Evolutionary conservation across 2,329 filamentous ascomycete species (phyloP), one percentile per base, ranked within the genome.

Genomic region (Penicillium sp.): DNA sequence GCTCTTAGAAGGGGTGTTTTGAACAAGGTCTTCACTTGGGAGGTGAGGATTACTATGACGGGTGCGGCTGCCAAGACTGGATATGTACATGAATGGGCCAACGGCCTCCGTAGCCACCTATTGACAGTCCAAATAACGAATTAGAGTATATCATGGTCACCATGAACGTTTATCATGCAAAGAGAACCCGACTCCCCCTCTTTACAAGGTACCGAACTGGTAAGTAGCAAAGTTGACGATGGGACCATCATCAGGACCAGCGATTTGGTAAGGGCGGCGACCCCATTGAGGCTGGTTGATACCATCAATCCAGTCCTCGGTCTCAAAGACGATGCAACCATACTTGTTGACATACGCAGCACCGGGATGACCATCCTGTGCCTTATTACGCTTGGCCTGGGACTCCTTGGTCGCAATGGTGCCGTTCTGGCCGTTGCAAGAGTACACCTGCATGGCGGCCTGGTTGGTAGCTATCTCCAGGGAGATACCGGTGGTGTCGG

Each of bases 231-330:
- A 76, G 66, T 80, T 81, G 19, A 81, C 65, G 5, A 73, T 73
- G 10, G 79, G 78, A 1, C 68, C 73, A 45, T 77, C 75, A 28
- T 73, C 69, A 14, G 78, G 76, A 7, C 76, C 74, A 62, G 75
- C 80, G 62, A 81, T 71, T 70, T 80, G 76, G 63, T 74, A 75
- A 1, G 70, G 58, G 33, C 71, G 78, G 58, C 93, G 85, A 61
- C 87, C 87, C 94, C 94, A 97, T 76, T 92, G 86, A 0, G 93
- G 93, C 69, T 96, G 86, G 79, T 97, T 97, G 79, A 98, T 95
- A 28, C 84, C 93, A 74, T 96, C 93, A 72, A 97, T 96, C 86
- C 88, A 97, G 75, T 95, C 93, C 82, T 97, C 87, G 13, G 95
- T 91, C 80, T 97, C 94, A 76, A 97, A 85, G 52, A 97, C 94